Base-by-base conservation (phyloP, 2,329 filamentous ascomycete genomes). In the Simplicillium aogashimaense region DNA sequence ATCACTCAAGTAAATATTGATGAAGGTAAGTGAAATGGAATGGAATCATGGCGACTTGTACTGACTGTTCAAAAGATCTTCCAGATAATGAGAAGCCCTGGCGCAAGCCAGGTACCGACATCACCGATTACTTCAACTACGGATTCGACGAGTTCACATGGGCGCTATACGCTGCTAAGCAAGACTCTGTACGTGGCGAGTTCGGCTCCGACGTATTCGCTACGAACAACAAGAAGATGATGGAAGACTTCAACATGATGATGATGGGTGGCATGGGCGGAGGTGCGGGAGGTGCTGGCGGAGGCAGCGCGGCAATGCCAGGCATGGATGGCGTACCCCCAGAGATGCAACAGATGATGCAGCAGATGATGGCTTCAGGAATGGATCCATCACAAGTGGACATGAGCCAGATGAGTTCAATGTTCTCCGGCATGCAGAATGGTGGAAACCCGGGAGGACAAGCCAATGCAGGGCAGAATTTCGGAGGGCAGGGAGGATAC, bases 111-210 rank as follows among this genome's bases (percentile, higher is more conserved):
- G 92, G 92, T 36, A 89, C 90, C 10, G 92, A 98, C 54, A 78
- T 95, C 40, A 92, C 85, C 44, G 92, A 98, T 59, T 97, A 94
- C 65, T 97, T 97, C 76, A 97, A 97, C 68, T 97, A 97, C 63
- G 90, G 90, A 43, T 97, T 97, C 56, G 90, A 97, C 64, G 90
- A 97, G 62, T 97, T 95, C 62, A 95, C 89, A 1, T 98, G 92
- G 92, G 85, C 89, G 6, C 76, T 89, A 40, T 98, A 98, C 59
- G 88, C 89, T 28, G 71, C 87, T 44, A 94, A 94, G 55, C 92
- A 97, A 59, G 81, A 92, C 49, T 71, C 70, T 17, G 72, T 95
- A 53, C 77, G 84, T 14, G 78, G 78, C 48, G 86, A 90, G 50
- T 86, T 87, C 50, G 77, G 76, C 42, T 78, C 83, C 36, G 77